Base-by-base conservation (phyloP, 495 filamentous ascomycete genomes). In the Daldinia concentrica region DNA sequence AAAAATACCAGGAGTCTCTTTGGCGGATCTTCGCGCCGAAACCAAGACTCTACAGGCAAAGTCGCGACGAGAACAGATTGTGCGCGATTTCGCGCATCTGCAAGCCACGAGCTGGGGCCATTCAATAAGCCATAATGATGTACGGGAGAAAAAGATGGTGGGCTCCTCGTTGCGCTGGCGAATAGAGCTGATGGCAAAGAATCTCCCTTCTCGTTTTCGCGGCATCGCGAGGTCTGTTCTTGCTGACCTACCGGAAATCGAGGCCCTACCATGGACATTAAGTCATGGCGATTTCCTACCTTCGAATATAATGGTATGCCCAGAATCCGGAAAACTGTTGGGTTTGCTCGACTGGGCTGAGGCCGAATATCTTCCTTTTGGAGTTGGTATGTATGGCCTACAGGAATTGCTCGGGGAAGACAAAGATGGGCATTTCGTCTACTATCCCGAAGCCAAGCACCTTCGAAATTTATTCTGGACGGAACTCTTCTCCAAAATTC, bases 261-360 rank as follows among this genome's bases (percentile, higher is more conserved):
- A 83, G 52, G 68, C 66, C 4, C 69, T 85, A 1, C 85, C 85
- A 0, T 81, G 83, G 82, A 82, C 84, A 4, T 72, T 90, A 5
- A 88, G 82, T 5, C 87, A 90, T 66, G 87, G 87, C 4, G 88
- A 90, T 74, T 73, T 89, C 17, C 66, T 85, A 0, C 76, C 85
- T 2, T 76, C 76, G 11, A 90, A 90, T 66, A 83, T 90, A 52
- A 82, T 89, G 70, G 81, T 90, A 5, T 45, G 26, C 17, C 58
- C 69, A 29, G 32, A 59, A 17, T 62, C 75, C 5, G 75, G 75
- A 14, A 62, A 73, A 80, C 62, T 90, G 3, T 72, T 68, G 0
- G 88, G 88, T 0, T 61, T 90, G 5, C 76, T 90, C 6, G 87
- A 89, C 67, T 91, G 88, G 88, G 86, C 86, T 0, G 88, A 90